phyloP scores from a whole-genome alignment of 495 filamentous ascomycete species.

The Astrothelium macrocarpum region DNA sequence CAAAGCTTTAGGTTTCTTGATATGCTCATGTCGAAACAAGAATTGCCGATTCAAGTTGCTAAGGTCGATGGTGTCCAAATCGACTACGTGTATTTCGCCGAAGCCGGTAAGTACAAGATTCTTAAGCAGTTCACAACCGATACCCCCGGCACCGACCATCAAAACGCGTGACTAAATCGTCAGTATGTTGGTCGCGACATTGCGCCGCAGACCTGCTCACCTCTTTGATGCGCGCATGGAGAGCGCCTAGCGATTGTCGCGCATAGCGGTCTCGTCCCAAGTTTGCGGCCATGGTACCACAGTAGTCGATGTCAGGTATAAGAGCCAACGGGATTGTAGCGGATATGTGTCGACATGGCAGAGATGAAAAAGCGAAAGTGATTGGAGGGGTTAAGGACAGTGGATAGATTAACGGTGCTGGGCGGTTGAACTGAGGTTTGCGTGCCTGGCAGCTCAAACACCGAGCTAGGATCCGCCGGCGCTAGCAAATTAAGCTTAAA shows the following conservation, averaged over 20 bases:
- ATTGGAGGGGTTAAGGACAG: constrained; percentile 25
- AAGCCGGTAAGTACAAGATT: constrained; percentile 91
- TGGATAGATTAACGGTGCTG: not conserved
- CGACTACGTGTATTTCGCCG: constrained; percentile 89
- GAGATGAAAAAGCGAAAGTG: not conserved
- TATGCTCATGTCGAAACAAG: constrained; percentile 92
- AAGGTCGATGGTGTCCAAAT: constrained; percentile 95
- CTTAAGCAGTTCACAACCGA: constrained; percentile 96
- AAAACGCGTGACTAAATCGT: constrained; percentile 48
- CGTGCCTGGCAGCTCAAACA: constrained; percentile 1
- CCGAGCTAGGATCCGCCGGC: not conserved
- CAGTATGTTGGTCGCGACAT: not conserved
- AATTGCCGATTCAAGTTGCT: constrained; percentile 98
- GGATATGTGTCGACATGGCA: not conserved
- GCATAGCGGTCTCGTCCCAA: constrained; percentile 29
- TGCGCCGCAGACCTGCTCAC: constrained; percentile 31
- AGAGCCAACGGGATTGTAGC: not conserved
- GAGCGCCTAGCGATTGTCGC: constrained; percentile 53
- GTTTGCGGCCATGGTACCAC: constrained; percentile 11
- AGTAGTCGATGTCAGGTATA: constrained; percentile 3
- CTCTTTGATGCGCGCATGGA: constrained; percentile 56
- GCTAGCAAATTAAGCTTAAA: constrained; percentile 1
- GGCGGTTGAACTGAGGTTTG: not conserved
- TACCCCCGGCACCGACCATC: constrained; percentile 92
- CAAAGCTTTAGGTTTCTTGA: constrained; percentile 93